Conservation (phyloP, 139 green algal genomes). For the Mychonastes homosphaera region DNA sequence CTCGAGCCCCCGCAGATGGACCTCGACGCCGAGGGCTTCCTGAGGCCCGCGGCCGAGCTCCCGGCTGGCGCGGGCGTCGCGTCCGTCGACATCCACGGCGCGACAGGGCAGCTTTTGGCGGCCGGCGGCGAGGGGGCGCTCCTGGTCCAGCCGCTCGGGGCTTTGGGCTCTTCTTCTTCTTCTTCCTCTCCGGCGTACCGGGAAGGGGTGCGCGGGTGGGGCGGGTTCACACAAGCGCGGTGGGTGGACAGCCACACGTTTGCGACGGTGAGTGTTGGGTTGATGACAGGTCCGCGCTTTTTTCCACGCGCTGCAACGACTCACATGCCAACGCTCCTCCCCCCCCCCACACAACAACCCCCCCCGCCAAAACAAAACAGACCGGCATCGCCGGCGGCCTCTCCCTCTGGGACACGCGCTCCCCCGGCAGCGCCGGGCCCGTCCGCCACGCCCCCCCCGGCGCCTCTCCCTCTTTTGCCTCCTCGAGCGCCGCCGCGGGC, state of each 20-base stretch:
- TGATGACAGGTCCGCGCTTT: background rate
- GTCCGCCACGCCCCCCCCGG: background rate
- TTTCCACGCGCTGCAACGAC: background rate
- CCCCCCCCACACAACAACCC: background rate
- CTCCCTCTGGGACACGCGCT: background rate
- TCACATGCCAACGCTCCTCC: background rate
- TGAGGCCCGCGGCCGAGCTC: too few species aligned
- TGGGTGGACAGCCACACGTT: slow-evolving; percentile 39
- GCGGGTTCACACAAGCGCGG: slow-evolving; percentile 21
- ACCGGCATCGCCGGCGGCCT: slow-evolving; percentile 5
- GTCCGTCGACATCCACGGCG: too few species aligned
- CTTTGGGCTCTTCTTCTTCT: too few species aligned
- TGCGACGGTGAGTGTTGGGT: slow-evolving; percentile 24
- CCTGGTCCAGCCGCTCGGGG: too few species aligned
- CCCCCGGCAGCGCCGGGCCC: background rate
- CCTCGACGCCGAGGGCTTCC: too few species aligned
- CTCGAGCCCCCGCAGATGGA: too few species aligned
- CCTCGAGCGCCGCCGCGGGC: background rate
- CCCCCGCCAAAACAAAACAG: slow-evolving; percentile 11
- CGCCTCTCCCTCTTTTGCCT: background rate
- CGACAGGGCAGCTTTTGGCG: too few species aligned
- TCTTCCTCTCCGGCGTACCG: too few species aligned
- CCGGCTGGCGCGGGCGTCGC: too few species aligned
- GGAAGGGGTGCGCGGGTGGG: background rate
- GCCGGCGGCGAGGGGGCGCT: too few species aligned